Evolutionary conservation across 352 stramenopile species (phyloP).

Genomic region (Phytopythium aichiense): DNA sequence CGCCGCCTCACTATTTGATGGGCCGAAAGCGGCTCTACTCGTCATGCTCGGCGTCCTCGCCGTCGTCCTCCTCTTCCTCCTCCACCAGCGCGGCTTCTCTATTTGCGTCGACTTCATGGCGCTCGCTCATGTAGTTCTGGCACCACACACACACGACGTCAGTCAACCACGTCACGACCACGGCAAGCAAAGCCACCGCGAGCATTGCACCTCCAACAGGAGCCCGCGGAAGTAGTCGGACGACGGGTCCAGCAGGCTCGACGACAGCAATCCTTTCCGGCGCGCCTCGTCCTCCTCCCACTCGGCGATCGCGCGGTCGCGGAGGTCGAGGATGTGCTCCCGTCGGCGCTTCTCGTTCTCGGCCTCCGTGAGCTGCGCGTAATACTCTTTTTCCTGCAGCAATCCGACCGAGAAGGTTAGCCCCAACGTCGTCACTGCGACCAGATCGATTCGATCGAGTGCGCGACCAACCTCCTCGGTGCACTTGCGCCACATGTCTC

Average conservation of each 20-base stretch:
- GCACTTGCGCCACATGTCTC: constrained; percentile 81
- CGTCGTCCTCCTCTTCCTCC: constrained; percentile 20
- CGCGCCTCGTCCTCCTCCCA: constrained; percentile 78
- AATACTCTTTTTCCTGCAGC: constrained; percentile 68
- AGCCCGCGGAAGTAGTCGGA: constrained; percentile 61
- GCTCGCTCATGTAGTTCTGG: constrained; percentile 74
- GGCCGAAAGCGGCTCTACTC: constrained; percentile 6
- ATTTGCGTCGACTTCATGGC: constrained; percentile 63
- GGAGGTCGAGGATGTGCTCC: constrained; percentile 63
- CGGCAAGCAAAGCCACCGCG: background rate
- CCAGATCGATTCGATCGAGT: background rate
- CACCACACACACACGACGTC: constrained; percentile 7
- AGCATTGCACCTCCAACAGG: constrained; percentile 48
- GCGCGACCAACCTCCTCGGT: constrained; percentile 47
- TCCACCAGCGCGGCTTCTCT: constrained; percentile 31
- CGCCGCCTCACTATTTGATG: background rate
- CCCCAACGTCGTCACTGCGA: background rate
- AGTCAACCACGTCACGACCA: background rate
- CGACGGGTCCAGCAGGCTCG: constrained; percentile 47
- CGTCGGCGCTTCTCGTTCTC: constrained; percentile 79
- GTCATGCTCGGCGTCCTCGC: constrained; percentile 24
- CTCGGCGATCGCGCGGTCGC: constrained; percentile 62
- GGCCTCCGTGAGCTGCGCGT: constrained; percentile 63
- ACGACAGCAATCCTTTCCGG: constrained; percentile 52
- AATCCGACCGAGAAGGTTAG: background rate